Evolutionary conservation across 106 monocot species (phyloP), one percentile per base, ranked within the genome.

Genomic region (Dioscorea dumetorum): DNA sequence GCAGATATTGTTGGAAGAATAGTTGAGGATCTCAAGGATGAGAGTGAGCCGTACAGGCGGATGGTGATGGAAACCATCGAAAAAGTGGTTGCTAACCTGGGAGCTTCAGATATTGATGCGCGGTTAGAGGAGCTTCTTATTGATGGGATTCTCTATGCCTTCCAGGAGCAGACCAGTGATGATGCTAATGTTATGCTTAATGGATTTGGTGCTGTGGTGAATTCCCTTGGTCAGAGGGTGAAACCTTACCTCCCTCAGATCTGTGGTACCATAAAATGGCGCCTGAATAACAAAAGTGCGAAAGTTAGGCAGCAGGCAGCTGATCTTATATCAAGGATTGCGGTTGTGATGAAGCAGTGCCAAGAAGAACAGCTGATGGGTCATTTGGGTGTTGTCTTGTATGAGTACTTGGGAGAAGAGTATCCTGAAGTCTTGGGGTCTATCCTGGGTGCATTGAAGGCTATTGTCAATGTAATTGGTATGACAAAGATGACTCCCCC

Each of bases 11-110:
- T 91, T 10, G 91, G 91, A 22, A 83, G 95, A 70, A 73, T 87
- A 10, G 95, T 95, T 2, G 95, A 95, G 68, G 95, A 95, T 76
- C 85, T 95, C 10, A 95, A 95, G 58, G 95, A 95, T 76, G 95
- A 95, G 78, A 91, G 91, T 76, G 95, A 95, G 65, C 95, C 95
- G 17, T 95, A 95, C 63, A 80, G 95, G 71, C 70, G 95, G 63
- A 95, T 95, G 95, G 95, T 95, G 49, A 95, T 95, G 95, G 95
- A 95, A 48, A 95, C 95, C 8, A 91, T 95, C 62, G 95, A 95
- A 72, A 91, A 95, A 73, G 95, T 95, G 57, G 91, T 95, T 58
- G 85, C 95, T 16, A 91, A 91, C 35, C 74, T 95, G 76, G 95
- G 95, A 8, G 85, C 95, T 48, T 95, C 95, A 23, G 95, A 95